Base-by-base conservation (phyloP, 1,139 yeast genomes). In the Yamadazyma jaroonii region DNA sequence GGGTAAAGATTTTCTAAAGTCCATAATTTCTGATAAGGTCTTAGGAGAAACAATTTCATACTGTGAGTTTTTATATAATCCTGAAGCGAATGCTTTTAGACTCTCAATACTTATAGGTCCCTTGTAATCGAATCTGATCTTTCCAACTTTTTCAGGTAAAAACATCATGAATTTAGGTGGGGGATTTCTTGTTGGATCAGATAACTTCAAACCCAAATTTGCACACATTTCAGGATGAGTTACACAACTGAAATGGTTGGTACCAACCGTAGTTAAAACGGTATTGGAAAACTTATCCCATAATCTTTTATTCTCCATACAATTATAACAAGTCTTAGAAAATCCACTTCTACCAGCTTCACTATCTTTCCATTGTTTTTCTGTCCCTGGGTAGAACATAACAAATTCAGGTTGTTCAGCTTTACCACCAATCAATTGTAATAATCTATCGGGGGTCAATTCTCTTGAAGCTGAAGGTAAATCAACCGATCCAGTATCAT, bases 361-460 rank as follows among this genome's bases (percentile, higher is more conserved):
- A 15, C 72, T 61, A 4, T 61, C 61, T 25, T 56, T 53, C 54
- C 72, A 63, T 36, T 72, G 66, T 25, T 70, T 53, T 34, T 67
- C 62, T 2, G 68, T 57, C 2, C 81, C 63, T 1, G 89, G 87
- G 75, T 83, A 83, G 44, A 84, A 79, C 14, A 84, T 72, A 4
- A 84, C 70, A 45, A 84, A 61, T 34, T 64, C 57, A 1, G 89
- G 85, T 17, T 59, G 58, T 3, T 60, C 54, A 3, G 45, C 60
- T 13, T 69, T 62, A 0, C 86, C 86, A 1, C 74, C 74, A 9
- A 76, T 59, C 6, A 72, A 53, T 20, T 62, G 56, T 36, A 74
- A 39, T 41, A 77, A 49, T 20, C 64, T 59, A 41, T 61, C 65
- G 2, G 62, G 49, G 34, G 53, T 56, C 31, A 57, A 53, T 25